phyloP scores from a whole-genome alignment of 2,329 filamentous ascomycete genomes.

The Cryphonectria radicalis region DNA sequence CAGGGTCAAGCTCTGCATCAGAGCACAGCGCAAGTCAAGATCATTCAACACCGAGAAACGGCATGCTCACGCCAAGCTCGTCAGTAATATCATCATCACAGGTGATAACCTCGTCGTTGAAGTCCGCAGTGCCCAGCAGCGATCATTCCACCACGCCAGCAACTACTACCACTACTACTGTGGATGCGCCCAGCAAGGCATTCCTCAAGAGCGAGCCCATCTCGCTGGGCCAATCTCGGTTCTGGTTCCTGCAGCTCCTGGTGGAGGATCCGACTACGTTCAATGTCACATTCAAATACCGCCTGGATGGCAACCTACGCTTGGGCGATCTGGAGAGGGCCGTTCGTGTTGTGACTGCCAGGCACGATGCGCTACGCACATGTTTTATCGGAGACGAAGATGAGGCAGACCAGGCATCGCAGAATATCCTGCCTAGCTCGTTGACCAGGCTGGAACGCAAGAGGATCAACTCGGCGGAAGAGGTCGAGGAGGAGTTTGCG shows the following conservation, averaged over 20 bases:
- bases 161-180: background rate
- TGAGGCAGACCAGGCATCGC: slow-evolving; percentile 24
- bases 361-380: slow-evolving; percentile 43
- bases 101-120: background rate
- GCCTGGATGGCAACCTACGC: slow-evolving; percentile 36
- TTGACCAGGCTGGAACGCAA: slow-evolving; percentile 34
- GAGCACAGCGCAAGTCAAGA: background rate
- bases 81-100: background rate
- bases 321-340: slow-evolving; percentile 40
- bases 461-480: slow-evolving; percentile 30
- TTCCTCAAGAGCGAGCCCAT: slow-evolving; percentile 34
- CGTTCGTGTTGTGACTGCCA: slow-evolving; percentile 35
- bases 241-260: slow-evolving; percentile 43
- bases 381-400: slow-evolving; percentile 35
- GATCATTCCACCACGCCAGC: slow-evolving; percentile 1
- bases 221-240: slow-evolving; percentile 44
- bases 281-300: slow-evolving; percentile 42
- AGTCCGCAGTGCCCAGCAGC: slow-evolving; percentile 1
- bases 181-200: slow-evolving; percentile 1
- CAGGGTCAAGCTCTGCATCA: background rate
- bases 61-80: background rate
- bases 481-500: slow-evolving; percentile 33
- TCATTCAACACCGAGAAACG: background rate
- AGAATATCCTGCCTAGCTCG: slow-evolving; percentile 33
- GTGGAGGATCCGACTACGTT: slow-evolving; percentile 43